Conservation (phyloP, 352 stramenopile species). For the Peronospora tabacina region DNA sequence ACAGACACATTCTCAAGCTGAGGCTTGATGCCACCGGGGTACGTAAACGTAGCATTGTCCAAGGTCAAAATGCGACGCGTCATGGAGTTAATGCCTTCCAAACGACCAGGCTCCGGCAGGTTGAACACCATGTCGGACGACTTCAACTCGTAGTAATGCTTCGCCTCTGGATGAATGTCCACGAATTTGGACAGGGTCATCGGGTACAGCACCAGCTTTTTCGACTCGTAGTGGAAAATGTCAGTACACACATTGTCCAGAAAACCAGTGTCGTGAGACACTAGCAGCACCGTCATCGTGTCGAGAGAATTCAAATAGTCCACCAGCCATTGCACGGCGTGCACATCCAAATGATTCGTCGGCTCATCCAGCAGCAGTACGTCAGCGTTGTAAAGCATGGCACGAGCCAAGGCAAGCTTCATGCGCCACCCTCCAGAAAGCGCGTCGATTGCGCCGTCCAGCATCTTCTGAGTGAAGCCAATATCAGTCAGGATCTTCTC, state of each 20-base stretch:
- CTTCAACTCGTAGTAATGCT: constrained; percentile 91
- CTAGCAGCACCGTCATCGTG: constrained; percentile 93
- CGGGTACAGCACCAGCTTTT: constrained; percentile 93
- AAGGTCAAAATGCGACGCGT: constrained; percentile 90
- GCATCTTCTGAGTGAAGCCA: constrained; percentile 91
- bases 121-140: constrained; percentile 77
- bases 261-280: constrained; percentile 96
- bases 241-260: constrained; percentile 96
- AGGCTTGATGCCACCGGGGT: constrained; percentile 74
- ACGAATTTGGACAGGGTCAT: constrained; percentile 87
- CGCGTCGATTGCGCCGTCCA: constrained; percentile 88
- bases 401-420: constrained; percentile 93
- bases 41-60: constrained; percentile 84
- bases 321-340: constrained; percentile 96
- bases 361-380: constrained; percentile 93
- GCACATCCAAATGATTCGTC: constrained; percentile 94
- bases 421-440: constrained; percentile 95
- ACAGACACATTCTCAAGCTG: constrained; percentile 90
- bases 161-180: constrained; percentile 85
- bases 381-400: constrained; percentile 93
- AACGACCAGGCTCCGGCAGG: constrained; percentile 83
- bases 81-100: constrained; percentile 88
- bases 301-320: constrained; percentile 94
- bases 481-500: constrained; percentile 80
- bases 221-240: constrained; percentile 93